Percentiles rank a stretch among this genome's conserved stretches.
Conservation (phyloP, 257 asterid genomes). For the Scutellaria galericulata region DNA sequence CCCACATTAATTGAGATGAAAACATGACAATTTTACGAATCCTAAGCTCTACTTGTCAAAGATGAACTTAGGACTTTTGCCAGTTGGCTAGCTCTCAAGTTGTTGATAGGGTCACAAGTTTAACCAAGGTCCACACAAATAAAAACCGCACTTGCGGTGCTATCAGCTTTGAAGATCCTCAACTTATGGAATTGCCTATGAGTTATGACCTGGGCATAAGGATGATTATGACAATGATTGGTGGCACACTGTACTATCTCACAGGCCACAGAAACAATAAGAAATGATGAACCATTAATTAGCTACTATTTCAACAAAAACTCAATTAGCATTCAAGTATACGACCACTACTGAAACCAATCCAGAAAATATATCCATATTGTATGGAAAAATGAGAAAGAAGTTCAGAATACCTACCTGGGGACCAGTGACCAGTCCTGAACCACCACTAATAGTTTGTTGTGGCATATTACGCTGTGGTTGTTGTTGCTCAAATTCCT, state of each 20-base stretch:
- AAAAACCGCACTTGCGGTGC: background rate
- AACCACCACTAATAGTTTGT: constrained; percentile 50
- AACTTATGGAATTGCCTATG: background rate
- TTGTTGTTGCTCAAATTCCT: constrained; percentile 79
- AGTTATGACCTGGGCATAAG: background rate
- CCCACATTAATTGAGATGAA: background rate
- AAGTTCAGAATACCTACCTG: constrained; percentile 50
- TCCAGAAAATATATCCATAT: background rate
- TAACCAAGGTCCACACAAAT: background rate
- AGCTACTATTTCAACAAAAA: background rate
- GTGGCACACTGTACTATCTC: background rate
- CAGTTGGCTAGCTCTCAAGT: background rate
- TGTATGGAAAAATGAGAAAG: background rate
- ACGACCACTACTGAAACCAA: background rate
- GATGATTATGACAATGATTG: background rate
- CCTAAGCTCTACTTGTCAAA: background rate
- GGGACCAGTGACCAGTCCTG: constrained; percentile 74
- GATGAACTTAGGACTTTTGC: background rate
- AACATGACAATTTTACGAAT: background rate
- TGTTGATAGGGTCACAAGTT: background rate
- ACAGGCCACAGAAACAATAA: background rate
- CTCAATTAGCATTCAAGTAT: background rate
- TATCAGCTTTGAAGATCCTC: constrained; percentile 1
- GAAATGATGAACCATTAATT: background rate
- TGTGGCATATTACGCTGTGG: constrained; percentile 51